A percentile compares a stretch with the other conserved stretches of the same genome.
phyloP scores from a whole-genome alignment of 768 basidiomycete genomes.

The Termitomyces titanicus region DNA sequence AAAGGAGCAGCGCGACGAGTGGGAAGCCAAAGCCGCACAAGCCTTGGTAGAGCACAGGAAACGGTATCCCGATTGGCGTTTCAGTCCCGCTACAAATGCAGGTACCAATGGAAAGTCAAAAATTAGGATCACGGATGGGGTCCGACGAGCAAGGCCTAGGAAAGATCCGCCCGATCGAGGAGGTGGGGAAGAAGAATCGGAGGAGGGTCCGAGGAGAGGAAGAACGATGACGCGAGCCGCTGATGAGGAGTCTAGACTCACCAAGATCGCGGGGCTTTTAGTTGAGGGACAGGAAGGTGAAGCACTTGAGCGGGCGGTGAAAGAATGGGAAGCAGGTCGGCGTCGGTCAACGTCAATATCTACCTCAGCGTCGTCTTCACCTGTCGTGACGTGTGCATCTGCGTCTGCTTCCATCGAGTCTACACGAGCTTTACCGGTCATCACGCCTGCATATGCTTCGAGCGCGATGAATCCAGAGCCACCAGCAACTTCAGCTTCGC shows the following conservation, averaged over 20 bases:
- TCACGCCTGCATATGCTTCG: not conserved
- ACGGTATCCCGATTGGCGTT: conserved; percentile 81
- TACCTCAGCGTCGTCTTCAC: not conserved
- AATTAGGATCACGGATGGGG: conserved; percentile 23
- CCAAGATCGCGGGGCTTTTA: conserved; percentile 65
- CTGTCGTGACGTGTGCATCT: not conserved
- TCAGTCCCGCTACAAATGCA: conserved; percentile 57
- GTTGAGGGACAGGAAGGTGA: conserved; percentile 64
- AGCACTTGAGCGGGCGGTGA: conserved; percentile 58
- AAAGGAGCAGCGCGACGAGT: conserved; percentile 61
- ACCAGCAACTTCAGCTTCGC: not conserved
- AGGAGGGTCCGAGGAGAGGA: conserved; percentile 17
- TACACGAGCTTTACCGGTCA: not conserved
- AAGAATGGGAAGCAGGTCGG: conserved; percentile 51
- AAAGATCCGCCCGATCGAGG: conserved; percentile 18
- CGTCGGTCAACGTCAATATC: not conserved
- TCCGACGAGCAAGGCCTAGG: conserved; percentile 7
- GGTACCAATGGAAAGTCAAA: conserved; percentile 29
- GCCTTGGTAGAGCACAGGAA: conserved; percentile 73
- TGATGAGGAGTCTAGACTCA: conserved; percentile 49
- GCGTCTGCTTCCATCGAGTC: not conserved
- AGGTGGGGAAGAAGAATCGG: conserved; percentile 15
- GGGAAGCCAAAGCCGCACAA: conserved; percentile 69
- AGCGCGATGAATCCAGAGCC: not conserved
- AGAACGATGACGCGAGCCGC: conserved; percentile 22